These are phyloP conservation scores for Dendrocalamus latiflorus DNA, from an alignment of 202 grass and related monocot genomes.

Conservation along the genomic window DNA sequence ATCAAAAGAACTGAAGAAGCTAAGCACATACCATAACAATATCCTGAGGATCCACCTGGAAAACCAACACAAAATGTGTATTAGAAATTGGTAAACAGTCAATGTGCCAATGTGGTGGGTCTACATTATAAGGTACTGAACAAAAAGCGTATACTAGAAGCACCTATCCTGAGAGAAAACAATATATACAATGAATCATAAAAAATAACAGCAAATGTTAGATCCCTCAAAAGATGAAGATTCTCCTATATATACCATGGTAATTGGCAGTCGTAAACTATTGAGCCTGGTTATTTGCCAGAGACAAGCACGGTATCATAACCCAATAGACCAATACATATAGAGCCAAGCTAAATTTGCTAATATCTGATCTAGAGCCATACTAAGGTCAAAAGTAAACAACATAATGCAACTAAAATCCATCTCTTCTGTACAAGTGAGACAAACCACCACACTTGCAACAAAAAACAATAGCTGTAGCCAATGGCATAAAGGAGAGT, in stretches of 20 bases:
- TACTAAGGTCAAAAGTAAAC: neutral
- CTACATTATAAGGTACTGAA: neutral
- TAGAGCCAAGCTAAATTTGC: constrained; percentile 14
- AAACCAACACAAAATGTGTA: constrained; percentile 32
- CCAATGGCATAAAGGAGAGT: neutral
- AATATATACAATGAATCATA: too few relatives aligned
- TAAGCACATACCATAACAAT: constrained; percentile 83
- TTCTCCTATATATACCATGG: neutral
- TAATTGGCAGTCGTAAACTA: neutral
- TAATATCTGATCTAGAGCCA: neutral
- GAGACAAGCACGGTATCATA: neutral
- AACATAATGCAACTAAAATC: neutral
- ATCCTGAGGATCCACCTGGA: constrained; percentile 97
- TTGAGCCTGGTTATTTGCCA: neutral
- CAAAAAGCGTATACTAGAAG: neutral
- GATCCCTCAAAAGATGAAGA: too few relatives aligned
- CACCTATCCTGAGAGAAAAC: neutral
- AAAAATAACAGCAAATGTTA: neutral
- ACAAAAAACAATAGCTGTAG: neutral
- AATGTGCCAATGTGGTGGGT: neutral
- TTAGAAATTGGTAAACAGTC: constrained; percentile 11
- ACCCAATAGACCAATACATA: neutral
- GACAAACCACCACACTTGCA: too few relatives aligned
- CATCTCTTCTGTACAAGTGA: neutral
- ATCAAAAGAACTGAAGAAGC: constrained; percentile 9